Conservation (phyloP, 108 stramenopile species). For the Chaetoceros muelleri region DNA sequence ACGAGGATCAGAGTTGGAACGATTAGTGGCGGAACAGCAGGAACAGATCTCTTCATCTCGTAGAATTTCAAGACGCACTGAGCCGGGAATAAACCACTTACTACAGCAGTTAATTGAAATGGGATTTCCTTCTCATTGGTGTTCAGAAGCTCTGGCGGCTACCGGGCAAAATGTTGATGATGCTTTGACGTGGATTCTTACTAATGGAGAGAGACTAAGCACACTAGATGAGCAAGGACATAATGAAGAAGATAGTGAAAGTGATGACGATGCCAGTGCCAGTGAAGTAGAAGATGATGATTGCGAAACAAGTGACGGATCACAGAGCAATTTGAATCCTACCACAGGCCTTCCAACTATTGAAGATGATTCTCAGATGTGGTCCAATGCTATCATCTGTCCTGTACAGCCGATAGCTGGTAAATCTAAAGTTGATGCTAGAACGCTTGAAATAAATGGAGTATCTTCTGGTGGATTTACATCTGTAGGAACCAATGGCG, state of each 20-base stretch:
- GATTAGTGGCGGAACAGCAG: conserved; percentile 70
- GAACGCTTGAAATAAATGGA: conserved; percentile 59
- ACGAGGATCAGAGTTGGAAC: conserved; percentile 87
- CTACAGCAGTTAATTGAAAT: conserved; percentile 89
- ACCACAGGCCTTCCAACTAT: neutral
- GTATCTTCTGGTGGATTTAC: conserved; percentile 74
- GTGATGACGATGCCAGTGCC: conserved; percentile 25
- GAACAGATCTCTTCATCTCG: conserved; percentile 25
- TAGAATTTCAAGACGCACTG: conserved; percentile 23
- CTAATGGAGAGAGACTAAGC: conserved; percentile 80
- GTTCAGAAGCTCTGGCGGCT: conserved; percentile 80
- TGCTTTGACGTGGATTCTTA: conserved; percentile 93
- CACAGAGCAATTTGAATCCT: too few relatives aligned
- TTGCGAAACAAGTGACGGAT: conserved; percentile 5
- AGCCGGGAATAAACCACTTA: conserved; percentile 30
- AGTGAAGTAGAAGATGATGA: conserved; percentile 42
- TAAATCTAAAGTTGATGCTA: conserved; percentile 46
- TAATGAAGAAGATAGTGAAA: conserved; percentile 53
- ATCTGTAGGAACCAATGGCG: conserved; percentile 79
- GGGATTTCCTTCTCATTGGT: conserved; percentile 94
- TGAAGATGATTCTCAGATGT: conserved; percentile 1
- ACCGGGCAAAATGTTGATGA: conserved; percentile 90
- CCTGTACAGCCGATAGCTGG: conserved; percentile 71
- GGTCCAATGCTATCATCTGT: conserved; percentile 18
- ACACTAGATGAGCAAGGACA: conserved; percentile 61